Evolutionary conservation across 225 moss, liverwort and hornwort genomes (phyloP), one percentile per base, ranked within the genome.

Genomic region (Thuidium tamariscinum): DNA sequence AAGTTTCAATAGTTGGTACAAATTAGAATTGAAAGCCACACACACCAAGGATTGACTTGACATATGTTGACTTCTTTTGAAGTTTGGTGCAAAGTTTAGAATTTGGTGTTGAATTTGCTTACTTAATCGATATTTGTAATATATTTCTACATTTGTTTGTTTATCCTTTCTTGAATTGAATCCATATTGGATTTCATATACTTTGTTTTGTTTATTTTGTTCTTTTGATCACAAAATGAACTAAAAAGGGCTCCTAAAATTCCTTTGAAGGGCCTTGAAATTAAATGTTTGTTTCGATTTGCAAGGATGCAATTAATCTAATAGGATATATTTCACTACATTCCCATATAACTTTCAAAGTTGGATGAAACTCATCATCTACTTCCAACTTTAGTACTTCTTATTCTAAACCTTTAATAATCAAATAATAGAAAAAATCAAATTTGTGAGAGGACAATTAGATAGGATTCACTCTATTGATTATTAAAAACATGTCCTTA

Each of bases 91-190:
- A 0, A 5, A 16, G 16, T 70, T 70, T 42, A 23, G 8, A 70
- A 46, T 72, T 30, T 30, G 4, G 46, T 46, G 2, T 1, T 16
- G 0, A 29, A 6, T 46, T 72, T 46, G 18, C 1, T 7, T 10
- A 18, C 0, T 11, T 19, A 11, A 19, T 0, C 0, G 0, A 19
- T 19, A 49, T 7, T 48, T 11, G 0, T 19, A 73, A 48, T 29
- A 3, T 72, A 19, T 6, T 49, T 20, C 20, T 48, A 49, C 7
- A 32, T 32, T 48, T 20, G 49, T 32, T 73, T 72, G 16, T 26
- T 7, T 29, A 2, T 29, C 2, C 1, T 5, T n/a, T 17, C 29
- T 44, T 29, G 17, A 71, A 2, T 46, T 71, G 44, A 71, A 71
- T 3, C 4, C 0, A 3, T 18, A 18, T 30, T 46, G 11, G 30